Evolutionary conservation across 75 land plant genomes (phyloP).

Genomic region (Pinus taeda): DNA sequence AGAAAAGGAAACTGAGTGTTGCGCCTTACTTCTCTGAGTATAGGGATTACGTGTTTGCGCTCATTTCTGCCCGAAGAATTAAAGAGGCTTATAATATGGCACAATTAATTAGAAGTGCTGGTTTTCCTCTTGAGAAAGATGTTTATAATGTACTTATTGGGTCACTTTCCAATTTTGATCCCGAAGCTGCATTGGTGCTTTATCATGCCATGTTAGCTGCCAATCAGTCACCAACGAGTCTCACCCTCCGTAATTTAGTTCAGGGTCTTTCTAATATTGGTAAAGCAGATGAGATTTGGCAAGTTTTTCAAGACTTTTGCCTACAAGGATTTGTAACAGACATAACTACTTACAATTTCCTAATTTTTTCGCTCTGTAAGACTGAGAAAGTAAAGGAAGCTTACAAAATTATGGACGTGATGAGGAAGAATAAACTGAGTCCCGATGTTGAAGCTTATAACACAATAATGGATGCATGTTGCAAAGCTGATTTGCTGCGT

Average conservation of each 20-base stretch:
- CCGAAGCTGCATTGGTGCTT: slow-evolving; percentile 33
- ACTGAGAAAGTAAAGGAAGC: slow-evolving; percentile 54
- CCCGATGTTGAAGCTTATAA: slow-evolving; percentile 55
- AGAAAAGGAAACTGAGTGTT: slow-evolving; percentile 66
- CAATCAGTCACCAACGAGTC: slow-evolving; percentile 29
- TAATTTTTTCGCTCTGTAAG: slow-evolving; percentile 46
- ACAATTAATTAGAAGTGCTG: slow-evolving; percentile 40
- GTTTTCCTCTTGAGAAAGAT: slow-evolving; percentile 53
- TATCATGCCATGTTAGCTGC: slow-evolving; percentile 45
- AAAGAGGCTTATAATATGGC: slow-evolving; percentile 53
- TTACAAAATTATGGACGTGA: slow-evolving; percentile 50
- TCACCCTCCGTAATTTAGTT: slow-evolving; percentile 32
- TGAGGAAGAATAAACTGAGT: slow-evolving; percentile 45
- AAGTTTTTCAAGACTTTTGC: slow-evolving; percentile 23
- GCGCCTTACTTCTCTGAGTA: slow-evolving; percentile 61
- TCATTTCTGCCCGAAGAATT: slow-evolving; percentile 35
- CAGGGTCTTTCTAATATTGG: slow-evolving; percentile 39
- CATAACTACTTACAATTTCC: slow-evolving; percentile 34
- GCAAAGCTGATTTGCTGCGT: slow-evolving; percentile 54
- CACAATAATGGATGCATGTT: slow-evolving; percentile 57
- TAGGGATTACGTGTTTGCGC: slow-evolving; percentile 33
- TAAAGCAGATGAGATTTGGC: slow-evolving; percentile 42
- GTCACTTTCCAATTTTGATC: slow-evolving; percentile 38
- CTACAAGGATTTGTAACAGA: slow-evolving; percentile 23
- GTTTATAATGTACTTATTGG: slow-evolving; percentile 50